A percentile compares a stretch with the other conserved stretches of the same genome.
Conservation (phyloP, 2,329 filamentous ascomycete genomes). For the Drechslera avenae region DNA sequence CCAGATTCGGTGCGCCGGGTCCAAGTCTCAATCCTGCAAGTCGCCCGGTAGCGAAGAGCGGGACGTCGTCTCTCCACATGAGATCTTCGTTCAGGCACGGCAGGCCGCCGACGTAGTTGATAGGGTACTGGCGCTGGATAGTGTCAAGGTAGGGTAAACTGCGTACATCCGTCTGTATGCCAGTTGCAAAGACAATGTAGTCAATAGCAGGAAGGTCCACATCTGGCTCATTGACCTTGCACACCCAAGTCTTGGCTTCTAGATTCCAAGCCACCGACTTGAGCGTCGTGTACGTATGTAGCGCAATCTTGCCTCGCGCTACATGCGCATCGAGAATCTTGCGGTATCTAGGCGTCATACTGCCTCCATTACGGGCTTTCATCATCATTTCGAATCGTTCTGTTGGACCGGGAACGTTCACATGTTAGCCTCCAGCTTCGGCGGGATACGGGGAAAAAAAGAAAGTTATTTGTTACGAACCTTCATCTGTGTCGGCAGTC, state of each 20-base stretch:
- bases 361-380: constrained; percentile 74
- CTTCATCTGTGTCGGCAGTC: constrained; percentile 72
- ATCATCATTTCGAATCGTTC: constrained; percentile 70
- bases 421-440: neutral
- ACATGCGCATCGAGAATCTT: constrained; percentile 69
- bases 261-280: constrained; percentile 58
- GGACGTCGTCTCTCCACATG: constrained; percentile 75
- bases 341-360: constrained; percentile 70
- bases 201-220: constrained; percentile 61
- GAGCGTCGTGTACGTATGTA: constrained; percentile 65
- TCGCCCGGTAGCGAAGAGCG: constrained; percentile 72
- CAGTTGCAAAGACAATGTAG: constrained; percentile 78
- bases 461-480: constrained; percentile 30
- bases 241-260: constrained; percentile 45
- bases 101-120: constrained; percentile 67
- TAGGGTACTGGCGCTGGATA: constrained; percentile 64
- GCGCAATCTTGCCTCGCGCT: constrained; percentile 56
- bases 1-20: constrained; percentile 74
- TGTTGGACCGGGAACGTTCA: constrained; percentile 16
- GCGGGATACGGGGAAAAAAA: no score
- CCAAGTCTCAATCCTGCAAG: constrained; percentile 71
- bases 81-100: constrained; percentile 77
- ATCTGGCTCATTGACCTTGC: constrained; percentile 47
- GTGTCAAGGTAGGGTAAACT: constrained; percentile 65
- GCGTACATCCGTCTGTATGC: constrained; percentile 67